These are phyloP conservation scores for Ophiosphaerella narmari DNA, from an alignment of 2,329 filamentous ascomycete species.

Conservation along the genomic window DNA sequence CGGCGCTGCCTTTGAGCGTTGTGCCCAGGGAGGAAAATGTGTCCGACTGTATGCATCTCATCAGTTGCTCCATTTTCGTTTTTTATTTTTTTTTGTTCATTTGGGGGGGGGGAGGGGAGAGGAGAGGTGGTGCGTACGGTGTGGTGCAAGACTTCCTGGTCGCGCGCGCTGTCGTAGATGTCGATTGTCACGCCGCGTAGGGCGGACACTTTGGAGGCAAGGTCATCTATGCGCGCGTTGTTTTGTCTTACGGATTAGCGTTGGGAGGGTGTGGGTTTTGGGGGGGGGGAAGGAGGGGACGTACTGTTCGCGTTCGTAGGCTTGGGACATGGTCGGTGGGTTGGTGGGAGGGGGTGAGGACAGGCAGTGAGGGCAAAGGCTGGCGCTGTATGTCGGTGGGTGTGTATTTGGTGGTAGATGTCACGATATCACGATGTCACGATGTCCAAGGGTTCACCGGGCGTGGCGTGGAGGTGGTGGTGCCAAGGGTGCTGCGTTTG, in stretches of 20 bases:
- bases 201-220: slow-evolving; percentile 87
- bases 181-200: slow-evolving; percentile 93
- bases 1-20: slow-evolving; percentile 81
- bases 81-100: too few relatives aligned
- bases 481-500: slow-evolving; percentile 7
- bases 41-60: slow-evolving; percentile 64
- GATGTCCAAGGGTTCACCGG: background rate
- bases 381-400: too few relatives aligned
- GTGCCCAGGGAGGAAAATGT: slow-evolving; percentile 88
- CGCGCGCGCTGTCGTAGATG: slow-evolving; percentile 94
- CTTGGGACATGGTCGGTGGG: slow-evolving; percentile 58
- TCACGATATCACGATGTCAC: too few relatives aligned
- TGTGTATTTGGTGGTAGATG: too few relatives aligned
- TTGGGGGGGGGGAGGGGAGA: too few relatives aligned
- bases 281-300: slow-evolving; percentile 31
- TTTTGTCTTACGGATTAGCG: slow-evolving; percentile 66
- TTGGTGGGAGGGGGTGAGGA: background rate
- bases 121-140: slow-evolving; percentile 62
- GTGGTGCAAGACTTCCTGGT: slow-evolving; percentile 87
- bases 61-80: too few relatives aligned
- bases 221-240: slow-evolving; percentile 89
- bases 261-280: background rate
- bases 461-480: slow-evolving; percentile 10
- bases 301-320: slow-evolving; percentile 65
- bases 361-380: background rate